Conservation (phyloP, 2,329 filamentous ascomycete genomes). For the Tolypocladium tundrense region DNA sequence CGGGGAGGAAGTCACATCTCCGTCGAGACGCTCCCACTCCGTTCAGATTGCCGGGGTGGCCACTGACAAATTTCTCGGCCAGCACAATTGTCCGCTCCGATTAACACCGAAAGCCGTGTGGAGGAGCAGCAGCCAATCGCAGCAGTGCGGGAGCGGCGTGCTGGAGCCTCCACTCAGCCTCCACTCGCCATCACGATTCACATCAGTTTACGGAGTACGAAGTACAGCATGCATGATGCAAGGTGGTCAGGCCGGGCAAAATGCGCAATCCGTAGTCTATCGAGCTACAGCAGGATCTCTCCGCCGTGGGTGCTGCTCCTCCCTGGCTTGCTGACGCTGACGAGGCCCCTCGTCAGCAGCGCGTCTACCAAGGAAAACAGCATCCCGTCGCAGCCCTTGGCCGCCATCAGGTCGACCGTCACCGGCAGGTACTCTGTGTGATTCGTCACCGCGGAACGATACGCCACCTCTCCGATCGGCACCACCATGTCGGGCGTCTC, state of each 20-base stretch:
- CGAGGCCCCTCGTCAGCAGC: constrained; percentile 35
- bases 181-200: neutral
- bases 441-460: constrained; percentile 26
- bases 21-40: neutral
- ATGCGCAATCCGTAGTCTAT: neutral
- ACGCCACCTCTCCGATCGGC: constrained; percentile 28
- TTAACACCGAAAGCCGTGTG: neutral
- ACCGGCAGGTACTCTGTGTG: constrained; percentile 44
- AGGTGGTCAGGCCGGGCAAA: too few species aligned
- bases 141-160: neutral
- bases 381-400: constrained; percentile 51
- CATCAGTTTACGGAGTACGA: too few species aligned
- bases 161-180: neutral
- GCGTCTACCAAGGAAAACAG: constrained; percentile 42
- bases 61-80: constrained; percentile 2
- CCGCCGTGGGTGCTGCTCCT: constrained; percentile 13
- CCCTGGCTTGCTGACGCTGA: constrained; percentile 34
- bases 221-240: too few species aligned
- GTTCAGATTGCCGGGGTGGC: neutral
- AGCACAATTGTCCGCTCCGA: constrained; percentile 4
- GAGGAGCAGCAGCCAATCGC: neutral
- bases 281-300: constrained; percentile 10
- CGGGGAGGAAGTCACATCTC: neutral
- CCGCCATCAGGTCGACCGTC: constrained; percentile 44
- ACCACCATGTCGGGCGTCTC: constrained; percentile 31